Percentiles rank a stretch among this genome's conserved stretches.
Conservation (phyloP, 257 asterid genomes). For the Plectranthus barbatus region DNA sequence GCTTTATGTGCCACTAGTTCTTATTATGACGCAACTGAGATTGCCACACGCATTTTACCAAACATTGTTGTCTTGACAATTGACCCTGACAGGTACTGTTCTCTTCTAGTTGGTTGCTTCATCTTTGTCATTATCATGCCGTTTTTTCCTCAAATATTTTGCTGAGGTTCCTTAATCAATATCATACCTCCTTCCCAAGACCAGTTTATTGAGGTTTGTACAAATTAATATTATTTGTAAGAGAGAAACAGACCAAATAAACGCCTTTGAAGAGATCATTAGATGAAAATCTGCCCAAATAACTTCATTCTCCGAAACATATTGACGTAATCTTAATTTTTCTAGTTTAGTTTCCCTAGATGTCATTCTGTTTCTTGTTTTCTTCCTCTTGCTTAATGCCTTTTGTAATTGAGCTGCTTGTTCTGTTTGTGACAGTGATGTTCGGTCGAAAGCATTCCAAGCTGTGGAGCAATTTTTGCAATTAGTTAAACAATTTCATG, state of each 20-base stretch:
- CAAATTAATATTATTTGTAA: no score
- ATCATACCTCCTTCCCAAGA: no score
- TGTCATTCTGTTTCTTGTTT: neutral
- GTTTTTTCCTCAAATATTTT: neutral
- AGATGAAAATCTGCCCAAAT: no score
- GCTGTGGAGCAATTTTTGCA: conserved; percentile 95
- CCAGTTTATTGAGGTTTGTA: no score
- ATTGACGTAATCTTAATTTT: no score
- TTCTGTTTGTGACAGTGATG: conserved; percentile 49
- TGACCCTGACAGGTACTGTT: conserved; percentile 86
- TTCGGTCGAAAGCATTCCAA: conserved; percentile 83
- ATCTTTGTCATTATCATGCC: neutral
- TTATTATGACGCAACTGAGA: conserved; percentile 85
- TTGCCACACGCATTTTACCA: conserved; percentile 89
- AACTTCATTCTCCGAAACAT: no score
- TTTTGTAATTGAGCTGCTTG: conserved; percentile 4
- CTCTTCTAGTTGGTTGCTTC: conserved; percentile 11
- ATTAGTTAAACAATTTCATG: conserved; percentile 67
- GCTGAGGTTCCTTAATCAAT: neutral
- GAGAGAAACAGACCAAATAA: no score
- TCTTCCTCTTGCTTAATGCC: neutral
- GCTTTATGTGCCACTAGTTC: conserved; percentile 91
- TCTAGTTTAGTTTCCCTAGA: neutral
- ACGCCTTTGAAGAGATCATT: no score
- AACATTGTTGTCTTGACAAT: conserved; percentile 78